phyloP scores from a whole-genome alignment of 2,329 filamentous ascomycete genomes.

The Escovopsis weberi region DNA sequence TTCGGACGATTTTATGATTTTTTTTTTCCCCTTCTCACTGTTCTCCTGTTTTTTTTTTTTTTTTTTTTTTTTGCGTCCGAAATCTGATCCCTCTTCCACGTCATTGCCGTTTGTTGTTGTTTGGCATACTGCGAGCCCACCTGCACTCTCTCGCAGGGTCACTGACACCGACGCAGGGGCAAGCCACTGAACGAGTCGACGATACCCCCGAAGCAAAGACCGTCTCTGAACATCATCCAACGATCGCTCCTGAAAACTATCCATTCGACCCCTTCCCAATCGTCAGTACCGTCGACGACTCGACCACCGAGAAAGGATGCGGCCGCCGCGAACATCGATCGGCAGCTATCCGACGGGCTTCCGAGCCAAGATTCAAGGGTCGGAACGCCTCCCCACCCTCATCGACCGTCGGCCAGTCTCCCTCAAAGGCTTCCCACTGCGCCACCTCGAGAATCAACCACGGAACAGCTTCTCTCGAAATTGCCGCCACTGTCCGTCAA shows the following conservation, averaged over 20 bases:
- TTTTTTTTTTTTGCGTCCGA: too few relatives aligned
- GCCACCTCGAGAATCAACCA: too few relatives aligned
- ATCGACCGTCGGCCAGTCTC: neutral
- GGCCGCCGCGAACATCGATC: slow-evolving; percentile 5
- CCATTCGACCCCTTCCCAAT: slow-evolving; percentile 8
- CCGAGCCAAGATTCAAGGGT: neutral
- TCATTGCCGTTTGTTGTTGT: slow-evolving; percentile 5
- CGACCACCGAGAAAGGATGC: slow-evolving; percentile 6
- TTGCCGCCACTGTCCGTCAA: neutral
- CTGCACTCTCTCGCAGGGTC: neutral
- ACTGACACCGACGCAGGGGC: slow-evolving; percentile 17
- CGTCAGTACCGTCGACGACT: slow-evolving; percentile 4
- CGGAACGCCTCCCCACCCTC: neutral
- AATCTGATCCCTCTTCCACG: too few relatives aligned
- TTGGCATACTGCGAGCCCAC: slow-evolving; percentile 5
- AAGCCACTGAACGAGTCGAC: slow-evolving; percentile 35
- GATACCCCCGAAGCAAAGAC: slow-evolving; percentile 34
- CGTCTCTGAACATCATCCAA: slow-evolving; percentile 29
- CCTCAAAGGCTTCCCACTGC: too few relatives aligned
- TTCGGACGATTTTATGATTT: too few relatives aligned
- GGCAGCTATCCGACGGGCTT: slow-evolving; percentile 5
- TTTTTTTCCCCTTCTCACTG: too few relatives aligned
- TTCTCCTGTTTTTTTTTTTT: too few relatives aligned
- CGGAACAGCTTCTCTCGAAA: too few relatives aligned
- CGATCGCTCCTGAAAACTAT: slow-evolving; percentile 20